These are phyloP conservation scores for Ascochyta lentis DNA, from an alignment of 2,329 filamentous ascomycete genomes.

Conservation along the genomic window DNA sequence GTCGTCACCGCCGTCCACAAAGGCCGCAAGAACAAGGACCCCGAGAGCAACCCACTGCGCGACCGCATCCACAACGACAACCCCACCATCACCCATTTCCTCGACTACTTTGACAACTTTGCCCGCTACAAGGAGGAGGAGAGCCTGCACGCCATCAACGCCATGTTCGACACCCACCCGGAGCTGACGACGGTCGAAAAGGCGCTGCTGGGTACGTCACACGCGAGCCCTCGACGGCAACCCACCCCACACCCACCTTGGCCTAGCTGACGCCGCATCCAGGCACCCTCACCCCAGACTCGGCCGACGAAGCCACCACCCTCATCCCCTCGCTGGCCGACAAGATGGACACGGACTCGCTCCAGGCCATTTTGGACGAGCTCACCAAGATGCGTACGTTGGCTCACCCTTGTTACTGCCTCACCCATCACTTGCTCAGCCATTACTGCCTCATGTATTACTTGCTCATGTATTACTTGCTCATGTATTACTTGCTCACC, in stretches of 20 bases:
- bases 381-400: conserved; percentile 75
- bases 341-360: conserved; percentile 88
- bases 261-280: no score
- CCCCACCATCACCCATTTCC: conserved; percentile 79
- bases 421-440: not conserved
- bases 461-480: no score
- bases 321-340: conserved; percentile 86
- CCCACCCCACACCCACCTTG: no score
- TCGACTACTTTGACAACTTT: conserved; percentile 93
- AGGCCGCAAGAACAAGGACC: conserved; percentile 75
- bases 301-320: conserved; percentile 93
- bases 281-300: conserved; percentile 93
- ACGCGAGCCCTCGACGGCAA: conserved; percentile 46
- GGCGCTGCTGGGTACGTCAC: conserved; percentile 73
- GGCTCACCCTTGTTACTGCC: no score
- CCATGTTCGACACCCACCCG: conserved; percentile 78
- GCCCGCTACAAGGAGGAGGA: conserved; percentile 95
- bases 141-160: conserved; percentile 92
- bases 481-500: no score
- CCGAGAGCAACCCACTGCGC: conserved; percentile 71
- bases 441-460: no score
- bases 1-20: conserved; percentile 89
- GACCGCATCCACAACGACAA: conserved; percentile 71
- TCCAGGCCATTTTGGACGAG: conserved; percentile 88
- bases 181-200: conserved; percentile 91